Evolutionary conservation across 208 protist species (phyloP).

Genomic region (Tetramitus jugosus): DNA sequence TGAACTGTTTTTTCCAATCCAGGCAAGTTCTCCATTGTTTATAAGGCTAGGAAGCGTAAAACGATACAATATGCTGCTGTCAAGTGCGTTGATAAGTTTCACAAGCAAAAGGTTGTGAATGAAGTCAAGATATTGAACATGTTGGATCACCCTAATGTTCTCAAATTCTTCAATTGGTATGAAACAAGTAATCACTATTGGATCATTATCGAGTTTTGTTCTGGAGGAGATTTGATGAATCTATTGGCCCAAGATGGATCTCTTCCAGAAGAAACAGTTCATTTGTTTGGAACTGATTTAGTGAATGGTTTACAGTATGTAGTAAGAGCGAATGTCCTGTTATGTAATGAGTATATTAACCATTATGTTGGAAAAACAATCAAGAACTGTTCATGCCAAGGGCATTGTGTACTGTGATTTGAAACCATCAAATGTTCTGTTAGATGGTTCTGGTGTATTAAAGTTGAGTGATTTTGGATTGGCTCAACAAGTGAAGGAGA

Average conservation of each 20-base stretch:
- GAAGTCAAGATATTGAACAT: slow-evolving; percentile 64
- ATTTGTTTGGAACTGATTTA: slow-evolving; percentile 65
- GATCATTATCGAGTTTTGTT: slow-evolving; percentile 87
- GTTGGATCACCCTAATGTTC: slow-evolving; percentile 63
- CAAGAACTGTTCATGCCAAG: slow-evolving; percentile 69
- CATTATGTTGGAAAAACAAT: too few relatives aligned
- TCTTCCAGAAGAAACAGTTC: slow-evolving; percentile 59
- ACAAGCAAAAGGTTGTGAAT: slow-evolving; percentile 67
- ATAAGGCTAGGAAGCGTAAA: slow-evolving; percentile 78
- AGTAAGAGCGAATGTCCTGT: slow-evolving; percentile 18
- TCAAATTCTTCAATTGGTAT: slow-evolving; percentile 87
- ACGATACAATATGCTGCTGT: slow-evolving; percentile 84
- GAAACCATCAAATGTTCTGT: slow-evolving; percentile 80
- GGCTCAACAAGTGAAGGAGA: slow-evolving; percentile 49
- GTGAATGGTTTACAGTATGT: slow-evolving; percentile 58
- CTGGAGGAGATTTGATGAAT: slow-evolving; percentile 69
- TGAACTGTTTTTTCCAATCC: neutral
- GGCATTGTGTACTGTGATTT: slow-evolving; percentile 77
- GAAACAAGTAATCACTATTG: slow-evolving; percentile 89
- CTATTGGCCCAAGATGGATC: slow-evolving; percentile 56
- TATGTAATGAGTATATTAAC: too few relatives aligned
- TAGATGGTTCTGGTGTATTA: slow-evolving; percentile 71
- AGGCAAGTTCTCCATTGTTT: slow-evolving; percentile 60
- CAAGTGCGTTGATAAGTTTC: slow-evolving; percentile 78
- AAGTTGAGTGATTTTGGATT: slow-evolving; percentile 82